These are phyloP conservation scores for Podila epicladia DNA, from an alignment of 192 early-diverging fungal genomes.

Conservation along the genomic window DNA sequence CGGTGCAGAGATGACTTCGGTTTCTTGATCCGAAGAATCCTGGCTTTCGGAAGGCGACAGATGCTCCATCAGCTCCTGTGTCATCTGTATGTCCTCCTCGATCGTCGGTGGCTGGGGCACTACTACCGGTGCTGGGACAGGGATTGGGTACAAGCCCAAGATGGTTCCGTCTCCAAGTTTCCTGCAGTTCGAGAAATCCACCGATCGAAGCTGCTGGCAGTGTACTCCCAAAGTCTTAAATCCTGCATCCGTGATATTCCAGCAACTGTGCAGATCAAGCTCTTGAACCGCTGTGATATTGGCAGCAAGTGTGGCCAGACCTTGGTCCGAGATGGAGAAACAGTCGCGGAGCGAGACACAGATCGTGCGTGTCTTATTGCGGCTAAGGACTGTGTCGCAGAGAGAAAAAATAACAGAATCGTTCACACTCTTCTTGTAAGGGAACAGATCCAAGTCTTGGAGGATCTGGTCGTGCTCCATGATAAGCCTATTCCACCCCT, in stretches of 20 bases:
- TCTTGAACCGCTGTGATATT: constrained; percentile 49
- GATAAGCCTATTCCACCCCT: constrained; percentile 53
- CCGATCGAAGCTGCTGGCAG: constrained; percentile 55
- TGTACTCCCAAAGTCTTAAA: constrained; percentile 55
- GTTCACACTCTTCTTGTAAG: constrained; percentile 67
- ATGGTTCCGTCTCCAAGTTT: constrained; percentile 77
- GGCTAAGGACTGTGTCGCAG: constrained; percentile 57
- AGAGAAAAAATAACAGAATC: constrained; percentile 53
- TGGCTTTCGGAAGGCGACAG: neutral
- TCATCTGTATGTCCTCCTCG: neutral
- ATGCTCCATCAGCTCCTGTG: constrained; percentile 1
- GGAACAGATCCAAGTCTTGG: constrained; percentile 62
- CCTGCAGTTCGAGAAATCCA: constrained; percentile 85
- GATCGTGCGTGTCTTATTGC: constrained; percentile 42
- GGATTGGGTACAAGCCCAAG: constrained; percentile 57
- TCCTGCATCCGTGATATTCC: constrained; percentile 77
- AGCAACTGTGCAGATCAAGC: constrained; percentile 72
- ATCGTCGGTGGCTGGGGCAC: neutral
- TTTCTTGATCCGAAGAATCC: neutral
- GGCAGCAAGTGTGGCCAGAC: constrained; percentile 55
- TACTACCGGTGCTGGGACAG: neutral
- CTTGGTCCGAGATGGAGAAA: constrained; percentile 75
- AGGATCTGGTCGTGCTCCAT: constrained; percentile 57
- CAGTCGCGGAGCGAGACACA: constrained; percentile 66
- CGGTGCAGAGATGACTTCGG: neutral